Evolutionary conservation across 495 filamentous ascomycete species (phyloP), one percentile per base, ranked within the genome.

Genomic region (Penicillium alfredii): DNA sequence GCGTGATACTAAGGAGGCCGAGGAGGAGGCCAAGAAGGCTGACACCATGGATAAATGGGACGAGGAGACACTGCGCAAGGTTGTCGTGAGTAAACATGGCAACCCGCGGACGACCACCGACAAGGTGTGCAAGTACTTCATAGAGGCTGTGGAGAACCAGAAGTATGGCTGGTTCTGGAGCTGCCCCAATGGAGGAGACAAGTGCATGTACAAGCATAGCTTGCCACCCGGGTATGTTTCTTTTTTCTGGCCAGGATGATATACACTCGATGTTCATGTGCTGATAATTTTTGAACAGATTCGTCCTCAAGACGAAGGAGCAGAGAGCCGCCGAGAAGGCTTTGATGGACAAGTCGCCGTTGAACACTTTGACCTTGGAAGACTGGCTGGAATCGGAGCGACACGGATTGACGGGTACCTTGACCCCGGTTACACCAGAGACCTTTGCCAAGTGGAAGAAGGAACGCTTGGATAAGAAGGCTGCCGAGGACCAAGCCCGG

Each of bases 151-250:
- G 35, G 92, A 99, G 66, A 92, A 97, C 47, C 82, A 84, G 47
- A 97, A 96, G 67, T 99, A 99, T 51, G 92, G 92, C 45, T 99
- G 92, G 92, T 95, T 97, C 66, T 99, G 92, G 92, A 70, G 73
- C 22, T 99, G 92, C 78, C 92, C 92, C 31, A 97, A 97, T 61
- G 89, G 86, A 41, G 93, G 86, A 34, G 81, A 99, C 63, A 84
- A 94, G 64, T 99, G 92, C 82, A 96, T 88, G 83, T 99, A 99
- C 56, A 87, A 83, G 63, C 92, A 99, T 60, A 86, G 82, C 42
- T 76, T 99, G 53, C 92, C 92, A 42, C 80, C 89, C 54, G 92
- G 92, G 81, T 90, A 75, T 58, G 80, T 73, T 23, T 31, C 9
- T 28, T 4, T 13, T 24, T 45, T 36, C 12, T 13, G n/a, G n/a